phyloP scores from a whole-genome alignment of 148 eudicot species.

The Rhododendron henanense region DNA sequence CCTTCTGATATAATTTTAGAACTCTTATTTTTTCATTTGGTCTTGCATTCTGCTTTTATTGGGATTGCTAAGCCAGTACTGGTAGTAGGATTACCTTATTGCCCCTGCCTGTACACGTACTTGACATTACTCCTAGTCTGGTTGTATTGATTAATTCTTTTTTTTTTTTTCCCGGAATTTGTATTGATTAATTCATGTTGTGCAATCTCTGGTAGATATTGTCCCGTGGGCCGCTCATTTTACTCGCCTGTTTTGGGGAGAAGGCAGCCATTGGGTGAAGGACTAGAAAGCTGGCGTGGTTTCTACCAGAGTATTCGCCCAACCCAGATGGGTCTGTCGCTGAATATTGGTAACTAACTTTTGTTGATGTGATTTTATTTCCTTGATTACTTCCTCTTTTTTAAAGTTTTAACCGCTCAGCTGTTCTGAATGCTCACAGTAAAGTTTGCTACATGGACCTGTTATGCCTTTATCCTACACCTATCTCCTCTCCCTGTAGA shows the following conservation, averaged over 20 bases:
- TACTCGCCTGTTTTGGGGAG: constrained; percentile 61
- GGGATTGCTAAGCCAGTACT: neutral
- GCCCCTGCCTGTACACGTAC: too few relatives aligned
- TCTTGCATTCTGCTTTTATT: neutral
- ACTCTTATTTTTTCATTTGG: neutral
- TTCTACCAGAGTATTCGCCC: constrained; percentile 88
- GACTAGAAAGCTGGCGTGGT: constrained; percentile 82
- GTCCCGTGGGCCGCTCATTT: constrained; percentile 71
- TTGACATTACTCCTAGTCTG: neutral
- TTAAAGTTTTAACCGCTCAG: neutral
- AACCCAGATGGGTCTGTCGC: constrained; percentile 84
- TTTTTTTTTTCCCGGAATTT: neutral
- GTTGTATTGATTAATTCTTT: neutral
- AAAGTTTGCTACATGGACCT: neutral
- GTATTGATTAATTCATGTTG: neutral
- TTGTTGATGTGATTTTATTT: neutral
- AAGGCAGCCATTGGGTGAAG: constrained; percentile 63
- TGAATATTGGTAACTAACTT: constrained; percentile 51
- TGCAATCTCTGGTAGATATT: constrained; percentile 28
- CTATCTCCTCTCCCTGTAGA: neutral
- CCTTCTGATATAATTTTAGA: neutral
- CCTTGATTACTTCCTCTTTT: neutral
- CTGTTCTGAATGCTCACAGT: neutral
- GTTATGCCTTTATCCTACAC: neutral
- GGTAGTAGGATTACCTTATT: neutral